Evolutionary conservation across 768 basidiomycete species (phyloP), one percentile per base, ranked within the genome.

Genomic region (Mycena galericulata): DNA sequence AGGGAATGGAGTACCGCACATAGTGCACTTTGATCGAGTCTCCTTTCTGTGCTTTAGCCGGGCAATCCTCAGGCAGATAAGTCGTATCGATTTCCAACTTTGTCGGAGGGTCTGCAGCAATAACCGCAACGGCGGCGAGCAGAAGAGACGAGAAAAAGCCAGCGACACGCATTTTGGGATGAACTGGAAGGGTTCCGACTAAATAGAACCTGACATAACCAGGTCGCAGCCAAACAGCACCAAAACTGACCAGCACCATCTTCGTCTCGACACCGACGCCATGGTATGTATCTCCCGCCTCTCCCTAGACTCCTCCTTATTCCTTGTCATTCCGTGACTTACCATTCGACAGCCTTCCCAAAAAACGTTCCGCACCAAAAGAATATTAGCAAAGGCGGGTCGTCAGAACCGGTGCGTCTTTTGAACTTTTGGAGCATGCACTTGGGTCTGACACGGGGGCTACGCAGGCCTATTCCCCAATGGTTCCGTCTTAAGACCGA

Each of bases 401-500:
- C 91, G 95, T 77, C 96, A 98, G 89, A 99, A 99, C 88, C 90
- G 97, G 94, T 96, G 76, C 74, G 88, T 79, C 18, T 32, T 41
- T 29, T 24, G 17, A 17, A 29, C 40, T 40, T 26, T 26, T n/a
- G 24, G 14, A 4, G 47, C 17, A 74, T 17, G 61, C 34, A 17
- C n/a, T 24, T 53, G 38, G 0, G 18, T 17, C 54, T 54, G 24
- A 60, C 63, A 11, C 8, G 1, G 5, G 10, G 15, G 18, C 38
- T n/a, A n/a, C 32, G 43, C 61, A 96, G 94, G 79, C 98, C 97
- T 70, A 98, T 99, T 69, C 98, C 97, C 72, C 97, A 98, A 79
- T 99, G 97, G 97, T 98, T 98, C 90, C 95, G 96, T 73, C 86
- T 97, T 70, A 98, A 98, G 89, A 89, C 93, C 76, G 97, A 96